Evolutionary conservation across 345 rosid species (phyloP).

Genomic region (Trapa bicornis): DNA sequence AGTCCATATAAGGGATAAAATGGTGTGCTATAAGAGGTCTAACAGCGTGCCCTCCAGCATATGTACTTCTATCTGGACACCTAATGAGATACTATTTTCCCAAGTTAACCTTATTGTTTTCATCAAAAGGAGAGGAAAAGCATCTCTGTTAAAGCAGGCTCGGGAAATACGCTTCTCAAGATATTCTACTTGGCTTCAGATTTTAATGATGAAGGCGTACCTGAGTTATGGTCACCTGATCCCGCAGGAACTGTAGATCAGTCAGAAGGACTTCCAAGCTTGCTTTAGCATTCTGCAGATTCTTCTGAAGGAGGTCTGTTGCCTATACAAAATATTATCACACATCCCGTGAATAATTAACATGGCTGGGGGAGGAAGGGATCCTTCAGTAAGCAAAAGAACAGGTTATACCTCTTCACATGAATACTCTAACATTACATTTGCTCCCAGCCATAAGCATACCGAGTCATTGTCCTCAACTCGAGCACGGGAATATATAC

Average conservation of each 20-base stretch:
- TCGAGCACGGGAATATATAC: constrained; percentile 71
- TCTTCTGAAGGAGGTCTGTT: constrained; percentile 55
- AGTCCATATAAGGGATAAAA: not conserved
- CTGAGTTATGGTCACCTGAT: constrained; percentile 94
- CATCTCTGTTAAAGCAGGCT: not conserved
- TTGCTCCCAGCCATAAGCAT: constrained; percentile 90
- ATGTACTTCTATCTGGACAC: not conserved
- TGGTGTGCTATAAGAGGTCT: too few relatives aligned
- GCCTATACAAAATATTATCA: constrained; percentile 39
- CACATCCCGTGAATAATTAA: too few relatives aligned
- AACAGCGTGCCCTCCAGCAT: not conserved
- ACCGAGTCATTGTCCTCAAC: constrained; percentile 65
- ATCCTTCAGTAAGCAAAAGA: constrained; percentile 3
- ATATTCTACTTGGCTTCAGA: not conserved
- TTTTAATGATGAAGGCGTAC: constrained; percentile 16
- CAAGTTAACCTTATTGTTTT: not conserved
- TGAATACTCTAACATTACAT: constrained; percentile 95
- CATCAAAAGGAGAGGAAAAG: not conserved
- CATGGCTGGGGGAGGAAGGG: not conserved
- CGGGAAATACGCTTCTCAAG: not conserved
- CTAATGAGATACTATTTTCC: not conserved
- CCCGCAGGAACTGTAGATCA: constrained; percentile 85
- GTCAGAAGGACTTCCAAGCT: constrained; percentile 81
- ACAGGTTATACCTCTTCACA: constrained; percentile 45
- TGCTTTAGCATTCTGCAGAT: constrained; percentile 88